Conservation (phyloP, 2,329 filamentous ascomycete genomes). For the Lasiodiplodia hormozganensis region DNA sequence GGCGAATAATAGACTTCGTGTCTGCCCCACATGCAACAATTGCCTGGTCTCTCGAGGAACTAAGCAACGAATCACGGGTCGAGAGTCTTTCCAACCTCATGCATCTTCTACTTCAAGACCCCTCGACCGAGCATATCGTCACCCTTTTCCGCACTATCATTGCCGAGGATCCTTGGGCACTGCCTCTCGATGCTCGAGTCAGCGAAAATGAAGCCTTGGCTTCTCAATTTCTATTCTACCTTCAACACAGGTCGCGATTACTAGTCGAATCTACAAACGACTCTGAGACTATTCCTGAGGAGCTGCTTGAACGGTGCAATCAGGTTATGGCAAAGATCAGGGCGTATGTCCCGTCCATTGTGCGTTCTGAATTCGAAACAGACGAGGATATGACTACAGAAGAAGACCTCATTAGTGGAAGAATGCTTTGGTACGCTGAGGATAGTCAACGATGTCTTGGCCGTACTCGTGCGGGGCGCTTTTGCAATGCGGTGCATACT, state of each 20-base stretch:
- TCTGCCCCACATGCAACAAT: not conserved
- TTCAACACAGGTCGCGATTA: not conserved
- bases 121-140: not conserved
- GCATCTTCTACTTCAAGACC: not conserved
- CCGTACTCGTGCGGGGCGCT: not conserved
- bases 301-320: not conserved
- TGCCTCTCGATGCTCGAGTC: not conserved
- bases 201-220: not conserved
- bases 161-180: not conserved
- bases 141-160: not conserved
- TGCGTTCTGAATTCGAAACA: not conserved
- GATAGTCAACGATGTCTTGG: not conserved
- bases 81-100: not conserved
- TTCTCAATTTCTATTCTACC: not conserved
- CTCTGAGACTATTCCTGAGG: not conserved
- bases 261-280: not conserved
- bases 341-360: not conserved
- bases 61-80: not conserved
- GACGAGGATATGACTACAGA: not conserved
- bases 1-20: not conserved
- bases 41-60: not conserved
- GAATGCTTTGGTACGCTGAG: not conserved
- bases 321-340: not conserved
- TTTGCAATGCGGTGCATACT: not conserved
- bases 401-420: not conserved